Conservation (phyloP, 1,284 basidiomycete genomes). For the Ganoderma sinense region DNA sequence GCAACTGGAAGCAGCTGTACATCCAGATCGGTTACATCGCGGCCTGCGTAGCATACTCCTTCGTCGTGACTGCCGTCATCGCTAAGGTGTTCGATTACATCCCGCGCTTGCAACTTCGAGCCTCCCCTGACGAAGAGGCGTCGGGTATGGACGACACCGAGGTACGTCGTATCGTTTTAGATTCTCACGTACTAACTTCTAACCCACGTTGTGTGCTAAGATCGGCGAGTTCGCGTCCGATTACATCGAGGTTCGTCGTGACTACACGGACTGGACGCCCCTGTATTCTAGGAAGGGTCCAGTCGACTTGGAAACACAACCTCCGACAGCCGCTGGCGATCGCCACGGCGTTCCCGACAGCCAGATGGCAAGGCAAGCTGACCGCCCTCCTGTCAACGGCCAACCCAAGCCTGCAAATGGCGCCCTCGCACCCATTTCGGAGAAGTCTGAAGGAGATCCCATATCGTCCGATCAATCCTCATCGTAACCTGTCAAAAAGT, state of each 20-base stretch:
- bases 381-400: slow-evolving; percentile 8
- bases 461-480: not conserved
- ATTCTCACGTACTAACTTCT: not conserved
- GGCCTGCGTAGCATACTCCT: slow-evolving; percentile 72
- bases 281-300: slow-evolving; percentile 30
- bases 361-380: slow-evolving; percentile 7
- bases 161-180: slow-evolving; percentile 49
- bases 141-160: slow-evolving; percentile 91
- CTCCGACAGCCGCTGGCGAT: slow-evolving; percentile 51
- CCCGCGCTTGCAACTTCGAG: slow-evolving; percentile 80
- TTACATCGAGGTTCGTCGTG: slow-evolving; percentile 79
- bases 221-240: slow-evolving; percentile 82
- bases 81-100: slow-evolving; percentile 79
- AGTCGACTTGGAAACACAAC: slow-evolving; percentile 27
- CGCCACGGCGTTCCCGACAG: slow-evolving; percentile 53
- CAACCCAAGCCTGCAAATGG: slow-evolving; percentile 2
- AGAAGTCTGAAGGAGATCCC: slow-evolving; percentile 23
- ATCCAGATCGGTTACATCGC: slow-evolving; percentile 87
- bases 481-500: not conserved
- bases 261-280: slow-evolving; percentile 67
- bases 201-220: slow-evolving; percentile 41
- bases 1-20: slow-evolving; percentile 79
- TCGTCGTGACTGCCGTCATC: slow-evolving; percentile 72
- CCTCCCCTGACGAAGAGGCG: slow-evolving; percentile 79
- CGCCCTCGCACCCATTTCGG: slow-evolving; percentile 24